Evolutionary conservation across 106 monocot genomes (phyloP), one percentile per base, ranked within the genome.

Genomic region (Agapanthus africanus): DNA sequence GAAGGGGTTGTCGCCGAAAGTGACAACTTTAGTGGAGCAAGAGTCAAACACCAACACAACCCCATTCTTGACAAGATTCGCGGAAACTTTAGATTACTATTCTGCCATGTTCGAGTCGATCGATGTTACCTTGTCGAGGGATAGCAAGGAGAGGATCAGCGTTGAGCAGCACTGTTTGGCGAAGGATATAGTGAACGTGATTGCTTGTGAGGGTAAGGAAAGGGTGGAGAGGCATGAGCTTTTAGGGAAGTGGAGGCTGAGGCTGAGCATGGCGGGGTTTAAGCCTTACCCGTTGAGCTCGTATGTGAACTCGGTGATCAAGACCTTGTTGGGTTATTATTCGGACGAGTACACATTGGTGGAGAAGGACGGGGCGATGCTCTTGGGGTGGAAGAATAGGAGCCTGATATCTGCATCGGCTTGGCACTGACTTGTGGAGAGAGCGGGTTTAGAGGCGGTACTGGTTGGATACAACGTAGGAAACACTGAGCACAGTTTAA

Each of bases 151-250:
- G 42, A 79, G 91, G 79, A 87, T 91, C 4, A 75, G 63, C 13
- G 86, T 91, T 74, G 95, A 97, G 86, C 81, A 87, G 74, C 88
- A 91, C 54, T 91, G 95, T 76, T 76, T 97, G 71, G 95, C 95
- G 23, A 89, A 82, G 80, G 95, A 91, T 70, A 91, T 95, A 13
- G 95, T 95, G 41, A 95, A 88, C 66, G 71, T 95, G 38, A 80
- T 95, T 1, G 95, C 95, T 0, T 95, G 95, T 37, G 95, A 97
- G 74, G 91, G 91, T 70, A 77, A 80, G 77, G 95, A 86, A 13
- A 79, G 95, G 63, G 65, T 97, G 8, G 95, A 97, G 80, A 73
- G 95, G 79, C 84, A 91, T 30, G 95, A 97, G 75, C 78, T 91
- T 13, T 76, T 91, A 31, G 95, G 95, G 19, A 97, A 97, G 74